These are phyloP conservation scores for Pythium phragmiticola DNA, from an alignment of 352 stramenopile genomes.

Conservation along the genomic window DNA sequence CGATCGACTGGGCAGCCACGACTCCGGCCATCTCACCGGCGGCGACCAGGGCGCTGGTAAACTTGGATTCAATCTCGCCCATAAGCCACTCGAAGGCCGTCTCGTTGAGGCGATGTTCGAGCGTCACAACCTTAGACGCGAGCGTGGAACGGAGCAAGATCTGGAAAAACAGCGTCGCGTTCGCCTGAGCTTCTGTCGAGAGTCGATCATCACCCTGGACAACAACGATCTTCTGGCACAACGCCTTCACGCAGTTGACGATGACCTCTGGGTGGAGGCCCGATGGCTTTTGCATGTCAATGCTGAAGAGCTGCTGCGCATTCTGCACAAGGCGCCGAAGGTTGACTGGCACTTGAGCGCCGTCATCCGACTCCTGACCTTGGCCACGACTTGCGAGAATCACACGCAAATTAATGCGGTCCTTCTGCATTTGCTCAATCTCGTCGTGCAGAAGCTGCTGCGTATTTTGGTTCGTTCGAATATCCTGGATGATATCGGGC, in stretches of 20 bases:
- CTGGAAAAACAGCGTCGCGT: slow-evolving; percentile 98
- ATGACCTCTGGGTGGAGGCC: slow-evolving; percentile 91
- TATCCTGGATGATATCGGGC: slow-evolving; percentile 87
- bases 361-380: slow-evolving; percentile 91
- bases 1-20: slow-evolving; percentile 96
- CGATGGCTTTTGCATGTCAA: slow-evolving; percentile 92
- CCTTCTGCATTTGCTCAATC: slow-evolving; percentile 91
- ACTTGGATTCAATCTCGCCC: slow-evolving; percentile 95
- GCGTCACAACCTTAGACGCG: slow-evolving; percentile 94
- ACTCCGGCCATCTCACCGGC: slow-evolving; percentile 97
- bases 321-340: slow-evolving; percentile 96
- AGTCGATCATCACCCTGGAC: slow-evolving; percentile 94
- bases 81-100: slow-evolving; percentile 90
- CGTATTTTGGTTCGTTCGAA: slow-evolving; percentile 93
- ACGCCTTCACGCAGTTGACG: slow-evolving; percentile 89
- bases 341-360: slow-evolving; percentile 92
- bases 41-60: slow-evolving; percentile 85
- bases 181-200: slow-evolving; percentile 96
- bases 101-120: slow-evolving; percentile 94
- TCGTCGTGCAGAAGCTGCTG: slow-evolving; percentile 94
- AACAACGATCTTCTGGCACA: slow-evolving; percentile 96
- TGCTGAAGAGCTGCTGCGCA: slow-evolving; percentile 92
- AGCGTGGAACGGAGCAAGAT: slow-evolving; percentile 96
- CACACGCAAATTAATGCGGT: slow-evolving; percentile 92
- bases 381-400: slow-evolving; percentile 95